Conservation (phyloP, 495 filamentous ascomycete genomes). For the Penicillium atrosanguineum region DNA sequence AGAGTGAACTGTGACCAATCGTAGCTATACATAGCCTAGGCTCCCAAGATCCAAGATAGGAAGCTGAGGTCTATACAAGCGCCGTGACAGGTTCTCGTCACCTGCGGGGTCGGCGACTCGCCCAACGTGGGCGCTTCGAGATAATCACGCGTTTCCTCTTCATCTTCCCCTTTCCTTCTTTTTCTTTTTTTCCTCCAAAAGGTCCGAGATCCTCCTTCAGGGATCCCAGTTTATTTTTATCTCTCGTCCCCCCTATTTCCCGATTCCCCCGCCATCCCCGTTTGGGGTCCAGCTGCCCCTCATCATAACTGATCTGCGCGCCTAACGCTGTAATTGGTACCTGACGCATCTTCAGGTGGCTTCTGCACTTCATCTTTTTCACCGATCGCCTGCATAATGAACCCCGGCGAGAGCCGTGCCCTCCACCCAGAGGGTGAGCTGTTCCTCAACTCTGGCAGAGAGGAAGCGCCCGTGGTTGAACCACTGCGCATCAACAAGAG, state of each 20-base stretch:
- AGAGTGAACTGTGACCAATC: neutral
- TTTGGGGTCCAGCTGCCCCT: constrained; percentile 11
- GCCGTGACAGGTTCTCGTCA: constrained; percentile 8
- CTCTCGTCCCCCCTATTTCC: neutral
- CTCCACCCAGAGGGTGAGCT: constrained; percentile 68
- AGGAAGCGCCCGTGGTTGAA: constrained; percentile 69
- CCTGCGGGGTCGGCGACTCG: constrained; percentile 28
- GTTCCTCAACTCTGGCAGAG: constrained; percentile 59
- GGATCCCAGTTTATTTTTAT: constrained; percentile 8
- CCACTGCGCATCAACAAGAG: constrained; percentile 83
- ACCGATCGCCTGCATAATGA: constrained; percentile 28
- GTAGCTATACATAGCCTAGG: neutral
- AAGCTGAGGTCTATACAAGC: neutral
- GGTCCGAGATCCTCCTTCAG: neutral
- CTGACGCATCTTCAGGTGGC: constrained; percentile 7
- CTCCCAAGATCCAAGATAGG: neutral
- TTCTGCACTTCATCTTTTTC: constrained; percentile 11
- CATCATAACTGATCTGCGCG: constrained; percentile 14
- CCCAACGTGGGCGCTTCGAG: constrained; percentile 18
- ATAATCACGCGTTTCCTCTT: constrained; percentile 1
- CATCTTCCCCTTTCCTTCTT: constrained; percentile 3
- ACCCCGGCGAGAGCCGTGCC: constrained; percentile 45
- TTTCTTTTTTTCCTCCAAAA: constrained; percentile 2
- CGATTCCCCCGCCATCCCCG: neutral
- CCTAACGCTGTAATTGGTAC: constrained; percentile 20